Conservation (phyloP, 345 rosid species). For the Acer campestre region DNA sequence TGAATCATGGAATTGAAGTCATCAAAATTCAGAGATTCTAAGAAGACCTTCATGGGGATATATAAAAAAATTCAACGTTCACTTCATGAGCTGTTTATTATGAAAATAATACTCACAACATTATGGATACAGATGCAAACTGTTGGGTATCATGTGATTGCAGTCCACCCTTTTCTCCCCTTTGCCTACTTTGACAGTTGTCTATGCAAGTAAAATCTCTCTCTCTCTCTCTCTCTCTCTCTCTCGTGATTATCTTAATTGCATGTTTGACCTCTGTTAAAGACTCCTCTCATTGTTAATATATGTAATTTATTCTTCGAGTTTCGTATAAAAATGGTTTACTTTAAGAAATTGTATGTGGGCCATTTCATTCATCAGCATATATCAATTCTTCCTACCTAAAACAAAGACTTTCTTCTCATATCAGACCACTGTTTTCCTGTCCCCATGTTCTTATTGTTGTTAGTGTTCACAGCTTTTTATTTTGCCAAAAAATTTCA, state of each 20-base stretch:
- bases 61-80: conserved; percentile 19
- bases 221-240: conserved; percentile 21
- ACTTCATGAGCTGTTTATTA: conserved; percentile 20
- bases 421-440: conserved; percentile 24
- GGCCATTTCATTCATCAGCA: conserved; percentile 35
- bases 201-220: conserved; percentile 14
- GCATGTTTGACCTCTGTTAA: conserved; percentile 33
- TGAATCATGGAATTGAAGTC: conserved; percentile 35
- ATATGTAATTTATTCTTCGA: neutral
- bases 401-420: conserved; percentile 58
- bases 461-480: conserved; percentile 20
- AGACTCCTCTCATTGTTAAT: conserved; percentile 12
- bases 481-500: conserved; percentile 11
- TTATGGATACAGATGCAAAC: conserved; percentile 37
- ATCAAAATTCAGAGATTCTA: conserved; percentile 25
- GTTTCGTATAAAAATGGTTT: conserved; percentile 1
- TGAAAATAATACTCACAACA: conserved; percentile 19
- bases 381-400: conserved; percentile 48
- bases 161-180: conserved; percentile 7
- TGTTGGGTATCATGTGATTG: conserved; percentile 48
- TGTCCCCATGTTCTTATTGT: conserved; percentile 29
- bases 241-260: conserved; percentile 40
- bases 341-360: conserved; percentile 23
- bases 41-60: conserved; percentile 13
- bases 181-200: conserved; percentile 40